Evolutionary conservation across 2,329 filamentous ascomycete genomes (phyloP), one percentile per base, ranked within the genome.

Genomic region (Sarocladiaceae sp.): DNA sequence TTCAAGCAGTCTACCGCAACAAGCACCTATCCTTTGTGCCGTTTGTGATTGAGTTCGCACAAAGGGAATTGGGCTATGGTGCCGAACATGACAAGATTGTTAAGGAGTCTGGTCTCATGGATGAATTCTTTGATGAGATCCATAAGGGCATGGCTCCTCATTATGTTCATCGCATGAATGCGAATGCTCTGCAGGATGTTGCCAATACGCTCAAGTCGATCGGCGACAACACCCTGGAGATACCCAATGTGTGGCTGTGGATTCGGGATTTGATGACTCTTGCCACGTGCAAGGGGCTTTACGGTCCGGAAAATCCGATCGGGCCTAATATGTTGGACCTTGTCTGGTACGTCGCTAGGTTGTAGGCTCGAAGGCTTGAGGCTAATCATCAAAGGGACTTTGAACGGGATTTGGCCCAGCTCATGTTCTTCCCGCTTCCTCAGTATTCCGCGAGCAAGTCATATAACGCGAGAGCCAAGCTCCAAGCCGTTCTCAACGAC

Each of bases 11-110:
- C 3, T 69, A 74, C 53, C 68, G 72, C 25, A 65, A 66, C 35
- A 70, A 69, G 48, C 67, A 69, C 8, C 60, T 79, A 17, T 67
- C 64, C 3, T 77, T 78, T 56, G 68, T 71, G 20, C 68, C 70
- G 1, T 66, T 78, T 37, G 57, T 74, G 44, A 59, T 75, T 22
- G 68, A 65, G 1, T 62, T 72, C 18, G 10, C 15, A 8, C 8
- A 33, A 15, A 15, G 10, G 10, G 10, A 33, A 15, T 8, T 33
- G 8, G 29, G 10, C 15, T 33, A 33, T 33, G 10, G 10, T 8
- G 8, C 29, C 29, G 10, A 33, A 15, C 15, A 33, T 15, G 29
- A 33, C 29, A 15, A 33, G 29, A 33, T 33, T 8, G 29, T 33
- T 8, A 8, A 15, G 10, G 15, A 8, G 29, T 33, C 29, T 8